Base-by-base conservation (phyloP, 352 stramenopile species). In the Globisporangium parvum region DNA sequence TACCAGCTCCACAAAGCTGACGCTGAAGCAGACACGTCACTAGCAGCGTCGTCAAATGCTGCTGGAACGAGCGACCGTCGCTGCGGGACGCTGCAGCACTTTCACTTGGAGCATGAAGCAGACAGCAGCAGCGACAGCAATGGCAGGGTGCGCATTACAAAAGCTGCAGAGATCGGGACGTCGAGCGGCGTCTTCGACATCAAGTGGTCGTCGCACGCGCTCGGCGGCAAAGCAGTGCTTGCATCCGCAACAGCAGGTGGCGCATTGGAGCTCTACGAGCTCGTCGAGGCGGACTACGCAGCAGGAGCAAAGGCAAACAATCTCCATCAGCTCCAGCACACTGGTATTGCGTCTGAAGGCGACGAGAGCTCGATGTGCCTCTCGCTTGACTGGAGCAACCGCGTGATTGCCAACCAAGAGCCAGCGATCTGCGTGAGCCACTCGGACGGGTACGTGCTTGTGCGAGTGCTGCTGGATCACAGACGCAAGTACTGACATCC, bases 301-400 rank as follows among this genome's bases (percentile, higher is more conserved):
- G 5, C 39, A 45, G 39, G 18, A 45, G 18, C 39, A 45, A 20
- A 18, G 17, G 10, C 35, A 42, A 14, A 41, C 5, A 10, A 44
- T 56, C 0, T n/a, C 53, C 23, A 59, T 12, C 39, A 47, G n/a
- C 57, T 90, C 14, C 53, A 56, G 15, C 63, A 71, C 49, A 80
- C 67, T 26, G 69, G 65, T 11, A 31, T 87, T 18, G 31, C 61
- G 48, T 69, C 62, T 1, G 70, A 86, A 10, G 67, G 33, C 1
- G 53, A 76, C 33, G 58, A 57, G 0, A 65, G 57, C 28, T 77
- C 80, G 18, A 95, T 93, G 82, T 91, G 79, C 35, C 56, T 95
- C 41, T 95, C 85, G 35, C 67, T 95, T 42, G 85, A 95, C 64
- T 95, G 85, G 85, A 92, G 67, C 63, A 89, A 93, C 53, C 78